Evolutionary conservation across 75 land plant genomes (phyloP), one percentile per base, ranked within the genome.

Genomic region (Selaginella moellendorffii): DNA sequence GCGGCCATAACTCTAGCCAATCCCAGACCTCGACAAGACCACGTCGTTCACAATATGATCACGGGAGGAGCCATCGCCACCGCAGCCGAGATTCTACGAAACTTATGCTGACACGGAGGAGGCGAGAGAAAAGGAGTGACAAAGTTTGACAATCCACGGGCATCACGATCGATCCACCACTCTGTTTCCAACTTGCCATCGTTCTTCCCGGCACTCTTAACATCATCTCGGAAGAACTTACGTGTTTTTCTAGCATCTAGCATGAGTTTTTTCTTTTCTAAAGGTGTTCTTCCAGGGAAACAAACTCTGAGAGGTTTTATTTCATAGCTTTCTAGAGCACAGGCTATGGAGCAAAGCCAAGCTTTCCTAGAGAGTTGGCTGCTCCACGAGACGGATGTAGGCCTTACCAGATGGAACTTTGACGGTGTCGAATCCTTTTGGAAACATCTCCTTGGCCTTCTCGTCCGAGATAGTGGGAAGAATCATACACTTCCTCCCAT

Each of bases 61-160:
- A 79, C 85, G 5, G 85, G 88, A 26, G 88, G 82, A 0, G 85
- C 88, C 0, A 31, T 85, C 10, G 82, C 88, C 26, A 77, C 85
- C n/a, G 82, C 78, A 22, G 88, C 82, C 2, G 79, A 79, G 46
- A 65, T 85, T 2, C 74, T 85, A 9, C 42, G 68, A 2, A 81
- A 81, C 8, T 76, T 82, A 31, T 82, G 79, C 28, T 85, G 68
- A 46, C 46, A n/a, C n/a, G n/a, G n/a, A n/a, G n/a, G n/a, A n/a
- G n/a, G n/a, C n/a, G n/a, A n/a, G n/a, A n/a, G n/a, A n/a, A n/a
- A n/a, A n/a, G n/a, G n/a, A n/a, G n/a, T n/a, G n/a, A n/a, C n/a
- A n/a, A n/a, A n/a, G n/a, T n/a, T n/a, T n/a, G n/a, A n/a, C n/a
- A n/a, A n/a, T n/a, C n/a, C n/a, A n/a, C n/a, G n/a, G n/a, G n/a